A percentile compares a stretch with the other conserved stretches of the same genome.
Conservation (phyloP, 495 filamentous ascomycete species). For the Tuber magnatum region DNA sequence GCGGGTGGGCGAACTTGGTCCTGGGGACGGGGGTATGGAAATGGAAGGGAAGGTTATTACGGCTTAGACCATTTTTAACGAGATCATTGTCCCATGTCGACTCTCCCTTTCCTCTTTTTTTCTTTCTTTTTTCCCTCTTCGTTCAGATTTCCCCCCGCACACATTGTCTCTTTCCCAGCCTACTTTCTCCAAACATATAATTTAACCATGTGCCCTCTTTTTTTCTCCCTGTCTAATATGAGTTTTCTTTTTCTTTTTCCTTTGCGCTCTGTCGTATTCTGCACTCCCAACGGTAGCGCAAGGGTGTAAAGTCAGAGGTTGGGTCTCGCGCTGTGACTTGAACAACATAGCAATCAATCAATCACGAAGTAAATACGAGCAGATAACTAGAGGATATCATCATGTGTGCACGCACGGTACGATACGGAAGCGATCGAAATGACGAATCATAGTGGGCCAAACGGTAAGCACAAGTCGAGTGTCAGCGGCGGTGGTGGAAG, state of each 20-base stretch:
- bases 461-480: background rate
- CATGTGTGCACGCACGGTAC: background rate
- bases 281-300: background rate
- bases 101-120: background rate
- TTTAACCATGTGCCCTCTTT: background rate
- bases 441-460: background rate
- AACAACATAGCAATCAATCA: background rate
- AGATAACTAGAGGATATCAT: background rate
- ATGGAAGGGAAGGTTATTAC: slow-evolving; percentile 12
- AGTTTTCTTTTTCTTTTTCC: background rate
- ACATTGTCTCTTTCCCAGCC: slow-evolving; percentile 25
- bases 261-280: background rate
- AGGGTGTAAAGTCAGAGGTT: background rate
- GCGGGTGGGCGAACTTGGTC: background rate
- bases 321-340: background rate
- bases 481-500: background rate
- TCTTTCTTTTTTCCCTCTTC: background rate
- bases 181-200: background rate
- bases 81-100: background rate
- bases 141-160: slow-evolving; percentile 6
- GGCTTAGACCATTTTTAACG: slow-evolving; percentile 7
- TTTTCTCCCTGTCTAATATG: background rate
- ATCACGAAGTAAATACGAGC: background rate
- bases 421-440: background rate
- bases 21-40: background rate